Evolutionary conservation across 441 rosid genomes (phyloP), one percentile per base, ranked within the genome.

Genomic region (Melastoma candidum): DNA sequence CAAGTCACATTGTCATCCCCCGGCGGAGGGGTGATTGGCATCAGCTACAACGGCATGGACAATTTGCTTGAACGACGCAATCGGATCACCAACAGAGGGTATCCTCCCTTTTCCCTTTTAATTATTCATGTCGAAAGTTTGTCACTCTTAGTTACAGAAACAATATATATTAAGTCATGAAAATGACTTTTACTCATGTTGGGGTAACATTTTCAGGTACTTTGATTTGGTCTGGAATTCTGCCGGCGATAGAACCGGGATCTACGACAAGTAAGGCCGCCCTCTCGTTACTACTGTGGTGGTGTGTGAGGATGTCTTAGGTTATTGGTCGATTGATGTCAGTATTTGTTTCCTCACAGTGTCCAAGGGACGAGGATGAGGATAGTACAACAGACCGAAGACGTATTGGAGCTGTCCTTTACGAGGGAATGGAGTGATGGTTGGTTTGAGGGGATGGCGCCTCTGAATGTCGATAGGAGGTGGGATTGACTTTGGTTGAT

Each of bases 401-500:
- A 80, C 25, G 78, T 78, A 56, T 73, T 80, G 11, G 95, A 88
- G 73, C 11, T 88, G 13, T 88, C 97, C 2, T 88, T 85, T 61
- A 60, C 70, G 1, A 74, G 68, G 57, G 65, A 25, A 12, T 86
- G 95, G 90, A 54, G 52, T 24, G 57, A 55, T 12, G 48, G 74
- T 5, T 53, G 44, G 6, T 55, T 61, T n/a, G 51, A 58, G 47
- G 36, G 54, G n/a, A 46, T 60, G 17, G 76, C 67, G 26, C 95
- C 97, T 14, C 56, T 84, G 56, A 82, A 78, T 54, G 74, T 86
- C 25, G 97, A 86, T 65, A 86, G 83, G 71, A 83, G 97, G 97
- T 83, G 8, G 7, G 26, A 36, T 13, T n/a, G 0, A 29, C 7
- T 29, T 29, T 29, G 7, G 36, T 7, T 7, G 3, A 29, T 29